Percentiles rank a stretch among this genome's conserved stretches.
phyloP scores from a whole-genome alignment of 345 rosid genomes.

The Eucalyptus sp. region DNA sequence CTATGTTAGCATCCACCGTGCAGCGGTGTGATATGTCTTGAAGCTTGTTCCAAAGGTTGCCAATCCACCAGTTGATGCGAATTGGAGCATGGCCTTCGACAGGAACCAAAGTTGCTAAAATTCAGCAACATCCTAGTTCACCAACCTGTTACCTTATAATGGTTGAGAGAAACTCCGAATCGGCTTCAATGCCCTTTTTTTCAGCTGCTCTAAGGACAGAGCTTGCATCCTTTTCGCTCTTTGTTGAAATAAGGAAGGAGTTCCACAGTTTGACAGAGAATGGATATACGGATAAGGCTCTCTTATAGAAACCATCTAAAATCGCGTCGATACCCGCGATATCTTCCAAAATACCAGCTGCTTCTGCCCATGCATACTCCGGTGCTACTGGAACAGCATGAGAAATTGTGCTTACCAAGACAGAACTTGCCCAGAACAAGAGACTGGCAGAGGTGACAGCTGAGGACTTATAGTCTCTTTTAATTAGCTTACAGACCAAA shows the following conservation, averaged over 20 bases:
- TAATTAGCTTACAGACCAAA: slow-evolving; percentile 47
- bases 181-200: slow-evolving; percentile 37
- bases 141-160: neutral
- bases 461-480: neutral
- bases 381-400: slow-evolving; percentile 79
- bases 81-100: neutral
- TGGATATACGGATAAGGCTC: slow-evolving; percentile 60
- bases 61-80: neutral
- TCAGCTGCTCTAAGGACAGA: slow-evolving; percentile 39
- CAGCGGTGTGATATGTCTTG: neutral
- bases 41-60: neutral
- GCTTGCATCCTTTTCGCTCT: slow-evolving; percentile 13
- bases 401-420: slow-evolving; percentile 39
- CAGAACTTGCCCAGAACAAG: slow-evolving; percentile 60
- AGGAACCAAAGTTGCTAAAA: neutral
- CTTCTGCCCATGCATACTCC: slow-evolving; percentile 63
- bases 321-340: slow-evolving; percentile 17
- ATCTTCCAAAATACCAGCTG: slow-evolving; percentile 39
- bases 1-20: neutral
- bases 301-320: slow-evolving; percentile 43
- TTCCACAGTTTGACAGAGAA: slow-evolving; percentile 62
- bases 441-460: slow-evolving; percentile 23
- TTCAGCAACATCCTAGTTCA: neutral
- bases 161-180: slow-evolving; percentile 1
- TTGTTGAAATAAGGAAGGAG: neutral